Base-by-base conservation (phyloP, 2,329 filamentous ascomycete genomes). In the Elsinoe perseae region DNA sequence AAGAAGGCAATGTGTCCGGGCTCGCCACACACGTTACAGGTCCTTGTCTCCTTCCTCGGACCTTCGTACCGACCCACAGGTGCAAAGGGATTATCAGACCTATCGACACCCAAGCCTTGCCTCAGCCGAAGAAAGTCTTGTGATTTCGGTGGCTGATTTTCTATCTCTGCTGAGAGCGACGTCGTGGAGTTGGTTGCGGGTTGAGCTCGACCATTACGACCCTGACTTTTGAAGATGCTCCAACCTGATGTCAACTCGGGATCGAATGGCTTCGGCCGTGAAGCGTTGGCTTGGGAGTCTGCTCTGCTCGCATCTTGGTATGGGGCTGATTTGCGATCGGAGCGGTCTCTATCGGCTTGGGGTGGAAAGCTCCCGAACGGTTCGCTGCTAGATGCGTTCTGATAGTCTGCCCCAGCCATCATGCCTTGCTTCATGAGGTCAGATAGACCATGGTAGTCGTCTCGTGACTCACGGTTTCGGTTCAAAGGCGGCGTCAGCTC, bases 21-120 rank as follows among this genome's bases (percentile, higher is more conserved):
- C 43, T 56, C 43, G 9, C 56, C 56, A 34, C 58, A 61, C 0
- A 16, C 4, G 12, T 42, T 21, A 21, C 60, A 61, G n/a, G 43
- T 54, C 38, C 48, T 52, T 12, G 25, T 34, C 12, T 28, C 20
- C n/a, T n/a, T 25, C 16, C 30, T 36, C 3, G 48, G 32, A n/a
- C 20, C 28, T 23, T 34, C 20, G 10, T 36, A 38, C 12, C 20
- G 16, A 21, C 28, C 28, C 2, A 38, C 20, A n/a, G 28, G 25
- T 34, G 28, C 38, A 30, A 52, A 52, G 2, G 48, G 48, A 18
- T 52, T 20, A 7, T 52, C 48, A 36, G 48, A 16, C 28, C 20
- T 25, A 14, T 50, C 44, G 12, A 30, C 23, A 16, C 14, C 14
- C 4, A 34, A 30, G 38, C 30, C 32, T 36, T 34, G 3, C 38